Conservation (phyloP, 768 basidiomycete genomes). For the Postia placenta region DNA sequence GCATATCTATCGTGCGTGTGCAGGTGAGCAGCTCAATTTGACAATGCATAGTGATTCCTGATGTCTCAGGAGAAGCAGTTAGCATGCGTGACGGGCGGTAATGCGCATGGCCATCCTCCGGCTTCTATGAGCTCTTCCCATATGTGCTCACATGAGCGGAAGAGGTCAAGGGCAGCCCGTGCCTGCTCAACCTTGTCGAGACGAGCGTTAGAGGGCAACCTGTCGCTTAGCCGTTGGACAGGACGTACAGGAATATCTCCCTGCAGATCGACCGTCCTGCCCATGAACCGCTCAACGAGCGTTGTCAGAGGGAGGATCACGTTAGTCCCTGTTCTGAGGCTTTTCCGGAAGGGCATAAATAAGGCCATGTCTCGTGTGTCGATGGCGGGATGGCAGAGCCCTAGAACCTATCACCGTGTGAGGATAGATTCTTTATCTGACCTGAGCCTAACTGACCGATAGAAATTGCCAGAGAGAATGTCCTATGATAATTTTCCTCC, state of each 20-base stretch:
- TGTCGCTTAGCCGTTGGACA: no score
- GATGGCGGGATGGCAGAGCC: conserved; percentile 43
- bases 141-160: conserved; percentile 41
- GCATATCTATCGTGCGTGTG: no score
- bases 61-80: conserved; percentile 17
- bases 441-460: conserved; percentile 31
- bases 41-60: no score
- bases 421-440: neutral
- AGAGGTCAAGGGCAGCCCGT: conserved; percentile 45
- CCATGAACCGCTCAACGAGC: conserved; percentile 42
- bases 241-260: conserved; percentile 35
- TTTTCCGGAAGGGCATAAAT: conserved; percentile 44
- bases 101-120: conserved; percentile 47
- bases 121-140: conserved; percentile 41
- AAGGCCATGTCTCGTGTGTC: conserved; percentile 50
- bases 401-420: conserved; percentile 34
- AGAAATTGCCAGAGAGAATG: conserved; percentile 48
- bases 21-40: no score
- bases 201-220: neutral
- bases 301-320: conserved; percentile 30
- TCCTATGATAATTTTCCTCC: conserved; percentile 48
- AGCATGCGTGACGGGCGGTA: conserved; percentile 19
- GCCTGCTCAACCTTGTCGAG: conserved; percentile 36
- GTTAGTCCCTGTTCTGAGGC: conserved; percentile 29
- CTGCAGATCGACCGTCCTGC: conserved; percentile 33